These are phyloP conservation scores for Tuber microsphaerosporum DNA, from an alignment of 495 filamentous ascomycete genomes.

Conservation along the genomic window DNA sequence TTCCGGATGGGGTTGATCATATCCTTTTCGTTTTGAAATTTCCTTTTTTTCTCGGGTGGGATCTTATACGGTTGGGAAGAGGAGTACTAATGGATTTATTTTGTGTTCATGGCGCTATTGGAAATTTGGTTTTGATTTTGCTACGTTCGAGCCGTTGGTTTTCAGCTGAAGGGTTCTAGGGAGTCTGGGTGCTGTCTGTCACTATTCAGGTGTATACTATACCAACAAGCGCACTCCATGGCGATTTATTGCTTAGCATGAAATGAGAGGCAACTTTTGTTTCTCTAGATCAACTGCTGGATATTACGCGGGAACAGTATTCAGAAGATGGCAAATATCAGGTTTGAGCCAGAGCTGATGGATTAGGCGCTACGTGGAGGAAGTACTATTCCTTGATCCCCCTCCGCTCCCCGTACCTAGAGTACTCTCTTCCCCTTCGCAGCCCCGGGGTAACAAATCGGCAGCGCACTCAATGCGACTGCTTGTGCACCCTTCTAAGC, in stretches of 20 bases:
- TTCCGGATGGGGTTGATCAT: neutral
- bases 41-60: neutral
- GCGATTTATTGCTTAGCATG: neutral
- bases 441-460: neutral
- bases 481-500: neutral
- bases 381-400: neutral
- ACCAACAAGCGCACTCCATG: neutral
- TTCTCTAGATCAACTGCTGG: neutral
- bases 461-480: neutral
- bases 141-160: neutral
- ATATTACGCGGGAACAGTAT: neutral
- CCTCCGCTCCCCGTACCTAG: neutral
- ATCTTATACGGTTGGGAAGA: neutral
- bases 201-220: neutral
- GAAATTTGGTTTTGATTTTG: neutral
- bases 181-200: neutral
- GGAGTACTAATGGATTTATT: neutral
- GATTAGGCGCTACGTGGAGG: neutral
- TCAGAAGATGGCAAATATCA: neutral
- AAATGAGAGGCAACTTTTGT: neutral
- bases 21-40: neutral
- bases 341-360: neutral
- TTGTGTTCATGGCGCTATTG: neutral
- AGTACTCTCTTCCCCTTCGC: neutral
- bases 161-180: neutral